Base-by-base conservation (phyloP, 768 basidiomycete species). In the Leccinum broughii region DNA sequence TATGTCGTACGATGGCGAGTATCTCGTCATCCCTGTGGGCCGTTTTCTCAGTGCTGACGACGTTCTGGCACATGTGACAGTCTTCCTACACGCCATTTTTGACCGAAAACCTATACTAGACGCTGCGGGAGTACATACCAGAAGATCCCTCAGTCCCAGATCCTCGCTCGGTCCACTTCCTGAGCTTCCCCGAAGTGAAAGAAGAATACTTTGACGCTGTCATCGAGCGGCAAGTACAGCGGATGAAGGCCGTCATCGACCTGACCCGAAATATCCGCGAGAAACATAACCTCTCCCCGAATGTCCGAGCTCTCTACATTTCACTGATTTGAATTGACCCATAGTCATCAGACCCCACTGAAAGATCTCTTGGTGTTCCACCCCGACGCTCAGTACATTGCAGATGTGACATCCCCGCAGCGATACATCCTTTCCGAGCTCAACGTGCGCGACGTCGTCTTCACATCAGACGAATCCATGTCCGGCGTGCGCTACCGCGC, bases 81-180 rank as follows among this genome's bases (percentile, higher is more conserved):
- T 96, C 96, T 1, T 95, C 97, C 8, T 99, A 97, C 76, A 98
- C 95, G 9, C 97, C 97, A 0, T 98, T 98, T 85, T 80, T 98
- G 72, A 95, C 95, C 7, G 97, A 99, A 76, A 97, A 89, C 76
- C 80, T 98, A 61, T 98, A 98, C 75, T 96, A 98, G 72, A 86
- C 92, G 35, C 81, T 98, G 44, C 85, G 87, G 51, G 78, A 78
- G 17, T 96, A 85, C 78, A 90, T 96, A 64, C 93, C 94, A 0
- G 85, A 86, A 61, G 84, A 92, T 64, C 82, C 86, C 20, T 72
- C 78, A 28, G 82, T 82, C 17, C 85, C 83, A 2, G 97, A 98
- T 68, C 83, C 88, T 6, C 90, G 97, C 60, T 98, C 97, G 3
- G 78, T 99, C 63, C 97, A 99, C 77, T 99, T 98, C 83, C 73